Conservation (phyloP, 768 basidiomycete species). For the Mycena pura region DNA sequence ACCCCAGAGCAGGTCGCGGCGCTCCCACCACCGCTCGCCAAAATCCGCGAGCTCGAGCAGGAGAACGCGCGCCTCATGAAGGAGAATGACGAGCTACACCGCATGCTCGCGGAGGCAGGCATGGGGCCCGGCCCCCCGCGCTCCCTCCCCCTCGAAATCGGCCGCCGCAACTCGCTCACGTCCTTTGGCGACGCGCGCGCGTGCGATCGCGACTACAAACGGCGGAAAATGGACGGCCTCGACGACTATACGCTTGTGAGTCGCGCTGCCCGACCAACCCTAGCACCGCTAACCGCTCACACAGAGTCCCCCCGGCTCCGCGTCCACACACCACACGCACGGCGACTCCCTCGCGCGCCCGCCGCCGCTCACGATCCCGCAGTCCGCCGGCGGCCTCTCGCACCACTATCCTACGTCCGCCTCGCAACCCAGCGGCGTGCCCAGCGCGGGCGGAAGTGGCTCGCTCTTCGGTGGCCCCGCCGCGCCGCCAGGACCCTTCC, state of each 20-base stretch:
- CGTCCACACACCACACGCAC: too few species aligned
- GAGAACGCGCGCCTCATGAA: constrained; percentile 75
- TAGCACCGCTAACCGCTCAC: background rate
- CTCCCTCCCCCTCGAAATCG: constrained; percentile 49
- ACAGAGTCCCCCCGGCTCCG: constrained; percentile 55
- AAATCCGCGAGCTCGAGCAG: constrained; percentile 84
- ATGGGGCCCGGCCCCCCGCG: too few species aligned
- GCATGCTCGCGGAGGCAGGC: constrained; percentile 60
- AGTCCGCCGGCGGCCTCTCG: constrained; percentile 45
- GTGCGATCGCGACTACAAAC: constrained; percentile 66
- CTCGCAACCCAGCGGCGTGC: too few species aligned
- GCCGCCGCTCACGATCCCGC: constrained; percentile 70
- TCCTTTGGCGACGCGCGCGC: constrained; percentile 56
- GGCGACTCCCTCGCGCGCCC: constrained; percentile 47
- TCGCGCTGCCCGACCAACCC: constrained; percentile 11
- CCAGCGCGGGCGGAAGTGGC: too few species aligned
- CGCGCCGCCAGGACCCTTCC: constrained; percentile 66
- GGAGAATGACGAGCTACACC: constrained; percentile 79
- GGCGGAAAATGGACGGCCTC: constrained; percentile 58
- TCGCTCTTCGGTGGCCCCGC: too few species aligned
- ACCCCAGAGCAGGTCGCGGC: constrained; percentile 78
- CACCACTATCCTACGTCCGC: constrained; percentile 55
- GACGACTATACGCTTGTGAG: constrained; percentile 66
- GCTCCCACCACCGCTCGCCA: constrained; percentile 73
- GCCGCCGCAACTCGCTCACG: constrained; percentile 53